Evolutionary conservation across 805 yeast genomes (phyloP).

Genomic region (Aciculoconidium aculeatum): DNA sequence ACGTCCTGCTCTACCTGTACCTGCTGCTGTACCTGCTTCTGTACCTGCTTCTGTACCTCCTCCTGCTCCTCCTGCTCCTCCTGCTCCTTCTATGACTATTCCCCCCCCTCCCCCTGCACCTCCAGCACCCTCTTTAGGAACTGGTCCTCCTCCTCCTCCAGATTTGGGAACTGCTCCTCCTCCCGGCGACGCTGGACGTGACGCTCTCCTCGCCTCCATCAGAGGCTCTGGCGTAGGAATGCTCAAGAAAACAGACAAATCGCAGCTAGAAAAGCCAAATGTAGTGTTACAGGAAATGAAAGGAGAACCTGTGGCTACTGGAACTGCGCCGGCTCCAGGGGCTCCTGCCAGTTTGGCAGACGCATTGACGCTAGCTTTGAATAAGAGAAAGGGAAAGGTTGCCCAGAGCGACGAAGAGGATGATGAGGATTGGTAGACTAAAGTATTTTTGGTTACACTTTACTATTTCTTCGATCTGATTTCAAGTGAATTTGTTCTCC

Average conservation of each 20-base stretch:
- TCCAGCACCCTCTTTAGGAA: slow-evolving; percentile 13
- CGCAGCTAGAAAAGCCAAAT: slow-evolving; percentile 76
- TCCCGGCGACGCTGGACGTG: slow-evolving; percentile 54
- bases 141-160: slow-evolving; percentile 39
- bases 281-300: slow-evolving; percentile 64
- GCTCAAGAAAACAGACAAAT: slow-evolving; percentile 73
- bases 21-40: slow-evolving; percentile 2
- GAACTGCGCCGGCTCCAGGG: slow-evolving; percentile 37
- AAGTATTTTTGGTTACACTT: background rate
- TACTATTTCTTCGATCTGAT: background rate
- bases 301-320: slow-evolving; percentile 45
- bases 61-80: slow-evolving; percentile 7
- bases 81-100: slow-evolving; percentile 17
- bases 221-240: slow-evolving; percentile 66
- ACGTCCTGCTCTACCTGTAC: slow-evolving; percentile 10
- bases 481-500: slow-evolving; percentile 1
- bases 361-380: slow-evolving; percentile 83
- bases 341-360: slow-evolving; percentile 71
- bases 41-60: slow-evolving; percentile 3
- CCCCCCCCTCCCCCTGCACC: slow-evolving; percentile 16
- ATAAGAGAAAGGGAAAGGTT: slow-evolving; percentile 75
- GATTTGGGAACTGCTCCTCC: slow-evolving; percentile 24
- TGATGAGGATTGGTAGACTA: slow-evolving; percentile 49
- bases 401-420: slow-evolving; percentile 79
- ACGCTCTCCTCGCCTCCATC: slow-evolving; percentile 82